Percentiles rank a stretch among this genome's conserved stretches.
phyloP scores from a whole-genome alignment of 2,329 filamentous ascomycete species.

The Colletotrichum sp. region DNA sequence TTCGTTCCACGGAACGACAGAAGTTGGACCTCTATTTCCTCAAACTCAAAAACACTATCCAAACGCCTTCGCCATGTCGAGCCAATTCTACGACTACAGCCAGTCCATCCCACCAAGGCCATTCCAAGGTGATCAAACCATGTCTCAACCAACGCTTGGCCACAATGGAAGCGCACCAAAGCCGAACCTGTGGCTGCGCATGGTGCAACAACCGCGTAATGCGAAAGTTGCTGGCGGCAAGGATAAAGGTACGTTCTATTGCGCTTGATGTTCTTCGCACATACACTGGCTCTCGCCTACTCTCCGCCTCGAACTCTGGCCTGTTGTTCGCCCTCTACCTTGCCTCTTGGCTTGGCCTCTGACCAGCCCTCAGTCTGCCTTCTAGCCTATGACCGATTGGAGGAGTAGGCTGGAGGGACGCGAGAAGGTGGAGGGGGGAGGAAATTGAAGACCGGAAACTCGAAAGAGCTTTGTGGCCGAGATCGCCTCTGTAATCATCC shows the following conservation, averaged over 20 bases:
- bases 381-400: neutral
- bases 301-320: neutral
- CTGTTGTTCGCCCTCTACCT: neutral
- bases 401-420: neutral
- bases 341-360: neutral
- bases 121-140: neutral
- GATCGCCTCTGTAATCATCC: neutral
- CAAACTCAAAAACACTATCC: neutral
- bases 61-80: neutral
- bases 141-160: neutral
- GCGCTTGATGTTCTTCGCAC: neutral
- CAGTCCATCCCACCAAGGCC: neutral
- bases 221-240: constrained; percentile 57
- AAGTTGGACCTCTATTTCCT: neutral
- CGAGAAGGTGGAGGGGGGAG: neutral
- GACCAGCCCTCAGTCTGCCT: neutral
- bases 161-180: neutral
- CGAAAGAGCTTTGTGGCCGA: neutral
- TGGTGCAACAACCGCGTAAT: neutral
- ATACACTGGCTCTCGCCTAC: neutral
- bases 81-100: neutral
- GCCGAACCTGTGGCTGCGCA: constrained; percentile 36
- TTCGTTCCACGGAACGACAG: neutral
- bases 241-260: constrained; percentile 67
- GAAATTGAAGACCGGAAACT: neutral